Percentiles rank a stretch among this genome's conserved stretches.
Evolutionary conservation across 2,329 filamentous ascomycete species (phyloP).

Genomic region (Nigrospora oryzae): DNA sequence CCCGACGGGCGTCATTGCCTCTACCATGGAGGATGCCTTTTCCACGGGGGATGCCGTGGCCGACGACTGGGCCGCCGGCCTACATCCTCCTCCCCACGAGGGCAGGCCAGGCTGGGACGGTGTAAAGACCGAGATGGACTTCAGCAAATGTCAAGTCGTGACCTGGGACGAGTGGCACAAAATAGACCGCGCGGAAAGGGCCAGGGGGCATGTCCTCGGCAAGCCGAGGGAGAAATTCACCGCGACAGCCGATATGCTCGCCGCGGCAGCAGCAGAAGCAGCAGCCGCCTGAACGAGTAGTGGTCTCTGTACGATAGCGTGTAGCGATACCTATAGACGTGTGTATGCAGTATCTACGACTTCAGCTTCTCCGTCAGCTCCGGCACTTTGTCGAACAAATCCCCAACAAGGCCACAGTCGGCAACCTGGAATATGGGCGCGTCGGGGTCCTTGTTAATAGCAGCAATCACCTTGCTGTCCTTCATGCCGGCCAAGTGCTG

Average conservation of each 20-base stretch:
- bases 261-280: constrained; percentile 36
- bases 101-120: constrained; percentile 62
- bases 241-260: constrained; percentile 48
- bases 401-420: constrained; percentile 89
- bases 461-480: constrained; percentile 98
- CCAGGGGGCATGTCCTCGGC: constrained; percentile 55
- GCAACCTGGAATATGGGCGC: constrained; percentile 98
- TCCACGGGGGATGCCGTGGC: constrained; percentile 76
- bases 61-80: constrained; percentile 57
- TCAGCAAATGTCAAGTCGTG: constrained; percentile 52
- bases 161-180: constrained; percentile 77
- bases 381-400: constrained; percentile 91
- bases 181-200: constrained; percentile 73
- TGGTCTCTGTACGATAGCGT: neutral
- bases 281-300: constrained; percentile 17
- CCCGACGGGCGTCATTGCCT: constrained; percentile 90
- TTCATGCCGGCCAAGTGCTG: constrained; percentile 99
- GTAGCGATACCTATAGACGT: neutral
- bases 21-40: constrained; percentile 93
- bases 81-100: constrained; percentile 26
- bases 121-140: constrained; percentile 51
- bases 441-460: constrained; percentile 96
- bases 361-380: constrained; percentile 95
- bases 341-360: constrained; percentile 20
- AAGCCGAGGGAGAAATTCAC: constrained; percentile 73